Evolutionary conservation across 345 rosid genomes (phyloP).

Genomic region (Combretum micranthum): DNA sequence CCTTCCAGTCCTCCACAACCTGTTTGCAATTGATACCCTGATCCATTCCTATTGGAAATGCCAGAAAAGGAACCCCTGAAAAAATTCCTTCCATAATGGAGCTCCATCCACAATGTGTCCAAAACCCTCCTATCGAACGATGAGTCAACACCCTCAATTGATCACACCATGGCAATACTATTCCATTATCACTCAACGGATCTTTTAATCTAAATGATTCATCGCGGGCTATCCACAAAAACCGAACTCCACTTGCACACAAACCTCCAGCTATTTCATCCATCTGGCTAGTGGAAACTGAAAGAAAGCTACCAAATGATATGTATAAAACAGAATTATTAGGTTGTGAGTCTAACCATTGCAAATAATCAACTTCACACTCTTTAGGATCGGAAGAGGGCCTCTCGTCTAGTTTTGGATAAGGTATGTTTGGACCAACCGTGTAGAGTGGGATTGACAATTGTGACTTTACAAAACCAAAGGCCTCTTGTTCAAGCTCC

Average conservation of each 20-base stretch:
- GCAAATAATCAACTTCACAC: not conserved
- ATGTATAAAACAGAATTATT: slow-evolving; percentile 26
- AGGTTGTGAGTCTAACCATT: slow-evolving; percentile 35
- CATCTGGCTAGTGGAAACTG: slow-evolving; percentile 24
- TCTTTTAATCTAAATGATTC: slow-evolving; percentile 6
- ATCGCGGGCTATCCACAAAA: slow-evolving; percentile 28
- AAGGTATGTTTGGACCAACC: slow-evolving; percentile 42
- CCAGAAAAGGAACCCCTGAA: slow-evolving; percentile 19
- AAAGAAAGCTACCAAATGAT: slow-evolving; percentile 36
- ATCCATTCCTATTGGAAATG: slow-evolving; percentile 19
- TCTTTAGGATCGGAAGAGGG: not conserved
- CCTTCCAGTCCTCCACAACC: slow-evolving; percentile 22
- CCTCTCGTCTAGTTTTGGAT: slow-evolving; percentile 8
- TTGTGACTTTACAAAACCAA: slow-evolving; percentile 8
- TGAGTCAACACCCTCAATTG: slow-evolving; percentile 34
- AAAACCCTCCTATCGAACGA: slow-evolving; percentile 24
- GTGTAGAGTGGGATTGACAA: slow-evolving; percentile 17
- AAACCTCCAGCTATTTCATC: slow-evolving; percentile 30
- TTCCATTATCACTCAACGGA: slow-evolving; percentile 9
- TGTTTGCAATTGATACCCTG: slow-evolving; percentile 17
- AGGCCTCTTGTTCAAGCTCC: slow-evolving; percentile 2
- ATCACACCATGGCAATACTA: slow-evolving; percentile 50
- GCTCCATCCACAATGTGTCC: slow-evolving; percentile 33
- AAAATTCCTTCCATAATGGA: slow-evolving; percentile 21
- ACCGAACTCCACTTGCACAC: slow-evolving; percentile 20